Conservation (phyloP, 2,329 filamentous ascomycete genomes). For the Trichophyton simii region DNA sequence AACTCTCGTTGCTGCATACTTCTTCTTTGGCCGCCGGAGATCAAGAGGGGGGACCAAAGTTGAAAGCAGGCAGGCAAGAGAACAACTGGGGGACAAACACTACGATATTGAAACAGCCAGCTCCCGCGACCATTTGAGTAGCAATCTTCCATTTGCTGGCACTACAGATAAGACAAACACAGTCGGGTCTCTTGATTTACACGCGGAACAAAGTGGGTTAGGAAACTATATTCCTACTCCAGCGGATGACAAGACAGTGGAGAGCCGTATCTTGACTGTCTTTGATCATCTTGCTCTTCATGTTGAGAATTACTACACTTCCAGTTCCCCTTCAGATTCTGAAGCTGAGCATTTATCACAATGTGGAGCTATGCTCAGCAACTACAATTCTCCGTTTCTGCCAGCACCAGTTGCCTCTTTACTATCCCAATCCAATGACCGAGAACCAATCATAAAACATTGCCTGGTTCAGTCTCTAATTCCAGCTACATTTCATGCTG, state of each 20-base stretch:
- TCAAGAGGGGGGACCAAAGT: not conserved
- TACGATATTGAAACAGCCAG: not conserved
- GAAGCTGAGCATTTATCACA: not conserved
- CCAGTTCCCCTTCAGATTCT: not conserved
- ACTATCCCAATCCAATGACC: conserved; percentile 9
- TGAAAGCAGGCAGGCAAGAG: not conserved
- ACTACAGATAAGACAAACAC: not conserved
- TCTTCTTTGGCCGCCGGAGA: conserved; percentile 13
- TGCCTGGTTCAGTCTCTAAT: conserved; percentile 15
- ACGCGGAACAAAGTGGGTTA: not conserved
- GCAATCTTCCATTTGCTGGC: not conserved
- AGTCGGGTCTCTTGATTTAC: not conserved
- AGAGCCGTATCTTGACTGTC: conserved; percentile 18
- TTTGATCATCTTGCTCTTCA: conserved; percentile 26
- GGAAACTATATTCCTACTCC: conserved; percentile 18
- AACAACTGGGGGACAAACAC: not conserved
- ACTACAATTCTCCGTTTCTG: conserved; percentile 16
- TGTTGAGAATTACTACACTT: conserved; percentile 27
- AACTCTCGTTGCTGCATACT: conserved; percentile 13
- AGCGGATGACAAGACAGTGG: conserved; percentile 22
- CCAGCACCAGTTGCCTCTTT: conserved; percentile 12
- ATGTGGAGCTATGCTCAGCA: conserved; percentile 5
- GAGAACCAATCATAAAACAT: conserved; percentile 16
- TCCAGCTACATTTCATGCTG: conserved; percentile 11
- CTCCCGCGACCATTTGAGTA: not conserved